Evolutionary conservation across 2,329 filamentous ascomycete species (phyloP).

Genomic region (Ophiognomonia clavigignenti-juglandacearum): DNA sequence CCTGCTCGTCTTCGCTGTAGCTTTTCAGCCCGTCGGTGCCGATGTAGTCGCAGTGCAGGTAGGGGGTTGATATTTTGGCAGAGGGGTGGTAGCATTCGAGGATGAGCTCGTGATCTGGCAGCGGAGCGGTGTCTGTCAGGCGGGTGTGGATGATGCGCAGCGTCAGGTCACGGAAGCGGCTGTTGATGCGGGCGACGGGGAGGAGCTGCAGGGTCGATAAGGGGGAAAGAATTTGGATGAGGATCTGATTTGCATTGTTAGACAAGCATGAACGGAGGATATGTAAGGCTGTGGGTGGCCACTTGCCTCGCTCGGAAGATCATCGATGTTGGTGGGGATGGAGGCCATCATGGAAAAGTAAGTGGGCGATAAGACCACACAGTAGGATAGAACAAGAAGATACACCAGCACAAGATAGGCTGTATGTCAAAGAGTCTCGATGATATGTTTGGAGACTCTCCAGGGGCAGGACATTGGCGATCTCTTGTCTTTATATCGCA

Average conservation of each 20-base stretch:
- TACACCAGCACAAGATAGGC: slow-evolving; percentile 1
- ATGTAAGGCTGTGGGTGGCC: neutral
- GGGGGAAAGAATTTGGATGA: slow-evolving; percentile 25
- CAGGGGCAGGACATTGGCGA: slow-evolving; percentile 10
- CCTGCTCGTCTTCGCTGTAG: slow-evolving; percentile 24
- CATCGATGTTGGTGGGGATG: slow-evolving; percentile 9
- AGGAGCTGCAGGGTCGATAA: slow-evolving; percentile 25
- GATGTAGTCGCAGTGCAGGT: slow-evolving; percentile 61
- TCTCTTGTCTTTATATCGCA: too few relatives aligned
- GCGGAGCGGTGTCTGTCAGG: slow-evolving; percentile 41
- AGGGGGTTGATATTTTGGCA: slow-evolving; percentile 63
- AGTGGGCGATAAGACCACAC: slow-evolving; percentile 3
- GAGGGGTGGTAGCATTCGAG: slow-evolving; percentile 76
- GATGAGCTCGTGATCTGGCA: slow-evolving; percentile 61
- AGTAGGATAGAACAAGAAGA: neutral
- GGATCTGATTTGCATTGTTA: slow-evolving; percentile 22
- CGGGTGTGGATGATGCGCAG: slow-evolving; percentile 26
- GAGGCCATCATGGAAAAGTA: slow-evolving; percentile 11
- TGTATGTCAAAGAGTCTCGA: slow-evolving; percentile 11
- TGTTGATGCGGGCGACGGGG: slow-evolving; percentile 23
- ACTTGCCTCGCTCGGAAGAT: slow-evolving; percentile 17
- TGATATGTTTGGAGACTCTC: slow-evolving; percentile 9
- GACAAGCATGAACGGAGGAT: neutral
- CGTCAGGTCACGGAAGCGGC: slow-evolving; percentile 25
- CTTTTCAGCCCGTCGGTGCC: slow-evolving; percentile 56